Evolutionary conservation across 139 green algal genomes (phyloP), one percentile per base, ranked within the genome.

Genomic region (Chlamydomonas incerta): DNA sequence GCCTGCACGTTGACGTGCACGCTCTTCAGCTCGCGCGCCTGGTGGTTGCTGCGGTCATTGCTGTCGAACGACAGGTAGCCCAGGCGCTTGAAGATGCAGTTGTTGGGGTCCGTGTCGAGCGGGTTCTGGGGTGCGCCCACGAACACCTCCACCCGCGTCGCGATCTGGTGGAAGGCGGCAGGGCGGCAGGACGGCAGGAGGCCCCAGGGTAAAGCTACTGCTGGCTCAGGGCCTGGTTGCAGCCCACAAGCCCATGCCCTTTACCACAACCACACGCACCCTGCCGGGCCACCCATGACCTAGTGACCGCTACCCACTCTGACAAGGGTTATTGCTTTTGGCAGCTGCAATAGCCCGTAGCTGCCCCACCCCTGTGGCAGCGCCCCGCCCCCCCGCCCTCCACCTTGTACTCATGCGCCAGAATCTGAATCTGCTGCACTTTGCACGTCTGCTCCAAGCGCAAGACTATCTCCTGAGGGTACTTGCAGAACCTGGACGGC

Each of bases 351-450:
- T n/a, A n/a, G n/a, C n/a, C n/a, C n/a, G n/a, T n/a, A n/a, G n/a
- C n/a, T n/a, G n/a, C n/a, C n/a, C n/a, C n/a, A n/a, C n/a, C n/a
- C n/a, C n/a, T n/a, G n/a, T n/a, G n/a, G n/a, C n/a, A n/a, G n/a
- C n/a, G n/a, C n/a, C n/a, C n/a, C n/a, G n/a, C n/a, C n/a, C n/a
- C n/a, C n/a, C n/a, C n/a, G n/a, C n/a, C n/a, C n/a, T n/a, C n/a
- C n/a, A 96, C 93, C 94, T 98, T 98, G 93, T 96, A 98, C 81
- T 99, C 97, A 72, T 99, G 97, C 4, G 93, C 96, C 13, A 99
- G 89, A 21, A 99, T 93, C 84, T 98, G 95, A 24, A 99, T 95
- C 85, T 97, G 95, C n/a, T 94, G 89, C 0, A 99, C 80, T 26
- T 93, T 93, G 14, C 86, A 88, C 0, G 93, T 87, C 3, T 81